These are phyloP conservation scores for Misopates orontium DNA, from an alignment of 257 asterid species.

Conservation along the genomic window DNA sequence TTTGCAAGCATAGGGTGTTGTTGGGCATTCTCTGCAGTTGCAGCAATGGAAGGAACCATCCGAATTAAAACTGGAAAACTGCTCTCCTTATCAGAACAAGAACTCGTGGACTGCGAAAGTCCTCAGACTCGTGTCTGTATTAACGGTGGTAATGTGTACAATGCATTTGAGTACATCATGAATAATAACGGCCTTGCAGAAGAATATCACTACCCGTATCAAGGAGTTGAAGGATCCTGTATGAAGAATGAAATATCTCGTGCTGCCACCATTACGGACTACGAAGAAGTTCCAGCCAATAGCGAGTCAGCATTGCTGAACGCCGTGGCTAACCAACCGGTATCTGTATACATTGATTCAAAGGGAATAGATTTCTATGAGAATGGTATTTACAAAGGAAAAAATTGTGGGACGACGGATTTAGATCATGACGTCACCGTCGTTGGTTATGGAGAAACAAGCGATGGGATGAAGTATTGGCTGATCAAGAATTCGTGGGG, in stretches of 20 bases:
- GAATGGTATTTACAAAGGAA: conserved; percentile 1
- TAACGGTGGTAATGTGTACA: neutral
- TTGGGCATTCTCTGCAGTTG: conserved; percentile 17
- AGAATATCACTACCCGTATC: neutral
- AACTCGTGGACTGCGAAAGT: conserved; percentile 11
- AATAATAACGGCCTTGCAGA: neutral
- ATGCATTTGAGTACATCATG: conserved; percentile 6
- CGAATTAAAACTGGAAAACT: neutral
- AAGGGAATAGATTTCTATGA: neutral
- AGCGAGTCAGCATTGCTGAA: no score
- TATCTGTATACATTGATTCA: neutral
- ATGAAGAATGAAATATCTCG: neutral
- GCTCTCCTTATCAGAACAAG: conserved; percentile 16
- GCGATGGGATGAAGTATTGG: conserved; percentile 14
- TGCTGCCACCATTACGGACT: conserved; percentile 8
- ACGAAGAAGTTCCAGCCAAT: no score
- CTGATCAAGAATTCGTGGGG: conserved; percentile 11
- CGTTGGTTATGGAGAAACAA: conserved; percentile 14
- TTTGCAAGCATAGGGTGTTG: conserved; percentile 2
- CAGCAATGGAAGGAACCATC: conserved; percentile 8
- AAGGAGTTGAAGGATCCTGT: neutral
- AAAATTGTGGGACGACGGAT: neutral
- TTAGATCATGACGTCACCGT: conserved; percentile 1
- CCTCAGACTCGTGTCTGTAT: no score
- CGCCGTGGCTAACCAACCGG: conserved; percentile 18